Evolutionary conservation across 2,329 filamentous ascomycete species (phyloP).

Genomic region (Aspergillus fumigatus): DNA sequence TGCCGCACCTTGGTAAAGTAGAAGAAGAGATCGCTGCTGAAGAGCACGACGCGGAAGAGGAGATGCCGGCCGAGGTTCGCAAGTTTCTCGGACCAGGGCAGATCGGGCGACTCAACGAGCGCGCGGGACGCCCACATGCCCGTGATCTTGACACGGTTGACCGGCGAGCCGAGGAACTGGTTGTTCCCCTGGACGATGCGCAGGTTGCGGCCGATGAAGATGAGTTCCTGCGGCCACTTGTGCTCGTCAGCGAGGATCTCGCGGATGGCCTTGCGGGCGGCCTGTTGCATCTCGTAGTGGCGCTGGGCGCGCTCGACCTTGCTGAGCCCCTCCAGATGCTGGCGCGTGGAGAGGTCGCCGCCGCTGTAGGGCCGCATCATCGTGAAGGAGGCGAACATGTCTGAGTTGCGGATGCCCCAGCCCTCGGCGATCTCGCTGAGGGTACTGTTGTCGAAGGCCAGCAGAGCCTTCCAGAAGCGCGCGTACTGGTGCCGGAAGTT

Average conservation of each 20-base stretch:
- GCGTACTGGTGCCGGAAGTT: constrained; percentile 82
- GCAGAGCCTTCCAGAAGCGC: constrained; percentile 86
- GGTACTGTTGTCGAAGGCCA: constrained; percentile 87
- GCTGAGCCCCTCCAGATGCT: constrained; percentile 48
- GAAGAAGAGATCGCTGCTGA: constrained; percentile 75
- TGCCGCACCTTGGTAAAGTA: constrained; percentile 76
- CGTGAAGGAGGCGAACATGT: constrained; percentile 87
- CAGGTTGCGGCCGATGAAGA: constrained; percentile 89
- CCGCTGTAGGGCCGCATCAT: constrained; percentile 88
- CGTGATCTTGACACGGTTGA: constrained; percentile 90
- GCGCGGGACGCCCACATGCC: constrained; percentile 83
- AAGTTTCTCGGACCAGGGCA: constrained; percentile 59
- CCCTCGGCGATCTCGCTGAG: constrained; percentile 65
- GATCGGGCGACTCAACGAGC: constrained; percentile 67
- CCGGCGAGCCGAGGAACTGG: constrained; percentile 81
- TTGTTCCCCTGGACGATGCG: constrained; percentile 92
- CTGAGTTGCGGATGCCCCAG: constrained; percentile 86
- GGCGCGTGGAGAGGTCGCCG: constrained; percentile 64
- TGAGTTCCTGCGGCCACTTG: constrained; percentile 83
- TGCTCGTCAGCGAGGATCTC: constrained; percentile 78
- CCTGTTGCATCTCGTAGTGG: constrained; percentile 76
- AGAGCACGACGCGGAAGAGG: constrained; percentile 73
- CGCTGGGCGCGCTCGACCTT: constrained; percentile 54
- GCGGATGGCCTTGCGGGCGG: constrained; percentile 67
- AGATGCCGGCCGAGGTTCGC: constrained; percentile 71